Evolutionary conservation across 2,329 filamentous ascomycete genomes (phyloP).

Genomic region (Aureobasidium sp.): DNA sequence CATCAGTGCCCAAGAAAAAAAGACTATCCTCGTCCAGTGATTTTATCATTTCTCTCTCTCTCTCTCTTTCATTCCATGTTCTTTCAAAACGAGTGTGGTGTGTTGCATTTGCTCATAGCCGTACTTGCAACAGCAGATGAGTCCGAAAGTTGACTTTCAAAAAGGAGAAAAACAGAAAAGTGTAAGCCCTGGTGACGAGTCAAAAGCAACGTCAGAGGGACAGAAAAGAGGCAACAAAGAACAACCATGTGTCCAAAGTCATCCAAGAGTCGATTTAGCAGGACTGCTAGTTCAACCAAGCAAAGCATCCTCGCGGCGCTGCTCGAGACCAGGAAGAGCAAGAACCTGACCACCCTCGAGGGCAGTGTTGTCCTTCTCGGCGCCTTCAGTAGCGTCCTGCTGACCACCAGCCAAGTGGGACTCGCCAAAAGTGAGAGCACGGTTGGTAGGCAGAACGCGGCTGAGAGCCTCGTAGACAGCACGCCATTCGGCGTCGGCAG

Average conservation of each 20-base stretch:
- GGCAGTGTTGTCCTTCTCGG: not conserved
- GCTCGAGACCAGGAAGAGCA: not conserved
- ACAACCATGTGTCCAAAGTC: not conserved
- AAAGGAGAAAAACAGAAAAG: not conserved
- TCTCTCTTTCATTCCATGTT: not conserved
- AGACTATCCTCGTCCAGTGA: too few relatives aligned
- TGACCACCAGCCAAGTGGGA: not conserved
- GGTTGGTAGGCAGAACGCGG: not conserved
- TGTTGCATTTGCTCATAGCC: not conserved
- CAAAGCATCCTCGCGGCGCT: not conserved
- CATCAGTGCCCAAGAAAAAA: too few relatives aligned
- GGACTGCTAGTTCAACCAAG: not conserved
- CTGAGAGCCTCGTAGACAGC: not conserved
- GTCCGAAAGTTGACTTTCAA: not conserved
- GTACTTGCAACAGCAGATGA: not conserved
- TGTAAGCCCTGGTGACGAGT: not conserved
- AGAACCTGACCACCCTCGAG: not conserved
- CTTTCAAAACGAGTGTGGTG: not conserved
- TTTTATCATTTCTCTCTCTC: not conserved
- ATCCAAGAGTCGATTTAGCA: not conserved
- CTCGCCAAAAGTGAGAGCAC: not conserved
- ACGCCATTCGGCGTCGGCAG: conserved; percentile 23
- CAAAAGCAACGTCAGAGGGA: not conserved
- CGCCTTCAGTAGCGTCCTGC: not conserved
- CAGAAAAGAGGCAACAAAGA: not conserved